A percentile compares a stretch with the other conserved stretches of the same genome.
These are phyloP conservation scores for Pseudovirgaria hyperparasitica DNA, from an alignment of 2,329 filamentous ascomycete species.

Conservation along the genomic window DNA sequence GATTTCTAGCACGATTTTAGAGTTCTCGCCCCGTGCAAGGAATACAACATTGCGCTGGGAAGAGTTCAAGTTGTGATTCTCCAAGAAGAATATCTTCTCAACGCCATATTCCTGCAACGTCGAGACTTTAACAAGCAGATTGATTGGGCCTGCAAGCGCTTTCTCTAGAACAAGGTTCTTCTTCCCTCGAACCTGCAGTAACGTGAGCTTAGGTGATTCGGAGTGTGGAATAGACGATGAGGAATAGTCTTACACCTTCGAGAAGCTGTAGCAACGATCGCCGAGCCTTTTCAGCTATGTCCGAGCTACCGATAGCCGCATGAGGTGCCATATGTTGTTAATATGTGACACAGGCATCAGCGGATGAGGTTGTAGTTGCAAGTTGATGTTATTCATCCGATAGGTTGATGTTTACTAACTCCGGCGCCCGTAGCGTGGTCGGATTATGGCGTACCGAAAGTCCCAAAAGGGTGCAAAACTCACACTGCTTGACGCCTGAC, in stretches of 20 bases:
- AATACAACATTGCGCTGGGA: constrained; percentile 94
- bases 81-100: constrained; percentile 92
- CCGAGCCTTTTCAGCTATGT: constrained; percentile 69
- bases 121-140: constrained; percentile 87
- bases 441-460: background rate
- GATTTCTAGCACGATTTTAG: constrained; percentile 69
- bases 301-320: constrained; percentile 57
- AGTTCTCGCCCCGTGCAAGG: constrained; percentile 80
- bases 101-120: constrained; percentile 94
- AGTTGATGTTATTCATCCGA: constrained; percentile 1
- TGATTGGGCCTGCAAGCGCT: constrained; percentile 76
- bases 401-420: constrained; percentile 1
- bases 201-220: constrained; percentile 10
- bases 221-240: constrained; percentile 10
- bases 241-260: constrained; percentile 70
- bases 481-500: background rate
- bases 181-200: constrained; percentile 78
- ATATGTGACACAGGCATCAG: constrained; percentile 3
- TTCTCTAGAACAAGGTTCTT: constrained; percentile 95
- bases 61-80: constrained; percentile 89
- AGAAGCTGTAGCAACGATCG: constrained; percentile 84
- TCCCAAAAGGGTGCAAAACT: background rate
- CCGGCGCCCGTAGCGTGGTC: background rate
- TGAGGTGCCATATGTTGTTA: constrained; percentile 51
- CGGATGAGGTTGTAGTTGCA: background rate